Conservation (phyloP, 768 basidiomycete genomes). For the Termitomyces sp. region DNA sequence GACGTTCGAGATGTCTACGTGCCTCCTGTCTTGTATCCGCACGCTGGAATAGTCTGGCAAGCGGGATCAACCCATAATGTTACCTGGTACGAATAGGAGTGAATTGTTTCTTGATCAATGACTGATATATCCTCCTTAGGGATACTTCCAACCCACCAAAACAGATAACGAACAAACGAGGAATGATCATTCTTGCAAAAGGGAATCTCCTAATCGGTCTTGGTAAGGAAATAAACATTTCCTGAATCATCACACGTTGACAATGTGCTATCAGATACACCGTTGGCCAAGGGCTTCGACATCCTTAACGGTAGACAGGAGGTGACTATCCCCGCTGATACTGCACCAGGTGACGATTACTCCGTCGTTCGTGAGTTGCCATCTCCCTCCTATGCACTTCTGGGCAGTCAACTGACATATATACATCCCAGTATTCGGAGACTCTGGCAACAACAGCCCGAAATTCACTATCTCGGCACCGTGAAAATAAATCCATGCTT, state of each 20-base stretch:
- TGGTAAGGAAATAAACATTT: slow-evolving; percentile 16
- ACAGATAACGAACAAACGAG: slow-evolving; percentile 45
- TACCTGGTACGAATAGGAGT: slow-evolving; percentile 33
- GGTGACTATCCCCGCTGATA: slow-evolving; percentile 32
- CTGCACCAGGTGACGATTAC: slow-evolving; percentile 28
- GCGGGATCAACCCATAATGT: slow-evolving; percentile 36
- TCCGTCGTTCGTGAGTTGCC: slow-evolving; percentile 34
- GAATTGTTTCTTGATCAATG: not conserved
- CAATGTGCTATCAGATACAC: slow-evolving; percentile 17
- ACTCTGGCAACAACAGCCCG: slow-evolving; percentile 35
- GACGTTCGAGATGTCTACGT: slow-evolving; percentile 44
- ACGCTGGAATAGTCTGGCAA: slow-evolving; percentile 33
- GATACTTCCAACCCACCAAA: slow-evolving; percentile 35
- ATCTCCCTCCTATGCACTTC: not conserved
- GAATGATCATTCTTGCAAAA: slow-evolving; percentile 39
- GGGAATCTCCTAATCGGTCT: slow-evolving; percentile 24
- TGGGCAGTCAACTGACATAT: not conserved
- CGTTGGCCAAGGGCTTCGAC: slow-evolving; percentile 31
- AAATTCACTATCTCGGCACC: slow-evolving; percentile 37
- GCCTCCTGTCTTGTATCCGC: slow-evolving; percentile 38
- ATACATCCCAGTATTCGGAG: slow-evolving; percentile 24
- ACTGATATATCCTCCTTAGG: slow-evolving; percentile 21
- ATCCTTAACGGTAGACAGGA: slow-evolving; percentile 30
- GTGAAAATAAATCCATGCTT: slow-evolving; percentile 16
- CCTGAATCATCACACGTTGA: not conserved